These are phyloP conservation scores for Eucalyptus shirleyi DNA, from an alignment of 345 rosid genomes.

Conservation along the genomic window DNA sequence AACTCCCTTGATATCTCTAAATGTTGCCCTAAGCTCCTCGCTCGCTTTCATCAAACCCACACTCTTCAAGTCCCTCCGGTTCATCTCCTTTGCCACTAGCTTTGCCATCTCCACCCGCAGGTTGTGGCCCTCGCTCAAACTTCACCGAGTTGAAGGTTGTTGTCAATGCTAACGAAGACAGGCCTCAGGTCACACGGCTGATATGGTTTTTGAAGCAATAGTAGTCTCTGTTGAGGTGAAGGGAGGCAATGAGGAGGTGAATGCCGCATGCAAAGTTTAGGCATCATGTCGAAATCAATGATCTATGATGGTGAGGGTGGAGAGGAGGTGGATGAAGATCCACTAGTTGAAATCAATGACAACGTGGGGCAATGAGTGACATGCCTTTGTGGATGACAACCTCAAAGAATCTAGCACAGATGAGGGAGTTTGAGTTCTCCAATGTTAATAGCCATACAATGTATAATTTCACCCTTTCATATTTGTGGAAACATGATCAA, in stretches of 20 bases:
- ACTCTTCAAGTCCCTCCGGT: background rate
- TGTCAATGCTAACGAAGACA: background rate
- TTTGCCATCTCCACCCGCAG: background rate
- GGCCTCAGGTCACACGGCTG: fast-evolving
- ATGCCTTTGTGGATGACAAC: background rate
- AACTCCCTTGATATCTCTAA: background rate
- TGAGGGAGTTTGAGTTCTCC: background rate
- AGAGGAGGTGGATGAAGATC: background rate
- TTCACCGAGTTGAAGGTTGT: background rate
- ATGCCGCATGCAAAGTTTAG: background rate
- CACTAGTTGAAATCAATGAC: background rate
- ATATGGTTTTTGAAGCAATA: background rate
- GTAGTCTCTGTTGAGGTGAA: background rate
- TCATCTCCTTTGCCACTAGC: background rate
- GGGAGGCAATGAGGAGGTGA: background rate
- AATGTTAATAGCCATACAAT: background rate
- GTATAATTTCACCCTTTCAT: background rate
- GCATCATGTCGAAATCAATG: background rate
- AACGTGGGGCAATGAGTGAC: background rate
- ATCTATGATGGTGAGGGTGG: background rate
- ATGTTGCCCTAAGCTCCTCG: background rate
- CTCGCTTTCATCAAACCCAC: background rate
- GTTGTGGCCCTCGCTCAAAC: background rate
- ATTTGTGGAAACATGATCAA: background rate
- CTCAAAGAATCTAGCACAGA: background rate